Evolutionary conservation across 2,329 filamentous ascomycete genomes (phyloP).

Genomic region (Trichoderma atrobrunneum): DNA sequence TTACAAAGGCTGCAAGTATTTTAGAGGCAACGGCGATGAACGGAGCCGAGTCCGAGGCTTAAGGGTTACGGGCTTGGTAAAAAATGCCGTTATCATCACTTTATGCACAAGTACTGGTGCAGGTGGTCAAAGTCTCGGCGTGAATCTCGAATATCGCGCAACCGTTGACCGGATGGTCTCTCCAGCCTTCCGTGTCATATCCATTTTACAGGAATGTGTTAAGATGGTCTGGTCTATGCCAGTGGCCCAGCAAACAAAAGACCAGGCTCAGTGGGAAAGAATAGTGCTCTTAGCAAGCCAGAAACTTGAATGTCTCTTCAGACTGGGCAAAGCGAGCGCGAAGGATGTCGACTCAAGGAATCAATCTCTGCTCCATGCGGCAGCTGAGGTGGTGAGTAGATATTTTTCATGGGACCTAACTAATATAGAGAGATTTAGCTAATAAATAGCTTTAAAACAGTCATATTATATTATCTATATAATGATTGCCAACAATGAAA

Average conservation of each 20-base stretch:
- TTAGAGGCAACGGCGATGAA: not conserved
- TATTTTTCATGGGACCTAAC: not conserved
- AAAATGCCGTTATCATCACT: not conserved
- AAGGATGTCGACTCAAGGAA: not conserved
- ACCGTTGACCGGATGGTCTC: not conserved
- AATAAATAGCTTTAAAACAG: not conserved
- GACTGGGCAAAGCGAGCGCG: not conserved
- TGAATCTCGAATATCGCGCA: not conserved
- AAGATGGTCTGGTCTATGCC: accelerated
- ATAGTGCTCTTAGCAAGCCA: not conserved
- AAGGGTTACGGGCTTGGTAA: not conserved
- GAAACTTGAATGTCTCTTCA: not conserved
- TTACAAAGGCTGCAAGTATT: not conserved
- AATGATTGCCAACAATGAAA: not conserved
- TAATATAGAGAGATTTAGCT: not conserved
- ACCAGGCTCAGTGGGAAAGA: not conserved
- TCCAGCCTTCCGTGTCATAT: not conserved
- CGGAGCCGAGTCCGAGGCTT: not conserved
- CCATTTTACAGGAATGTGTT: not conserved
- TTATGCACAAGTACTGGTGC: not conserved
- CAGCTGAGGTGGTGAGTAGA: not conserved
- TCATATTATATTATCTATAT: too few relatives aligned
- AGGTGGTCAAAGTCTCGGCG: not conserved
- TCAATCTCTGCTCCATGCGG: not conserved
- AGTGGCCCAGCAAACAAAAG: not conserved